These are phyloP conservation scores for Talaromyces sp. DNA, from an alignment of 2,329 filamentous ascomycete genomes.

Conservation along the genomic window DNA sequence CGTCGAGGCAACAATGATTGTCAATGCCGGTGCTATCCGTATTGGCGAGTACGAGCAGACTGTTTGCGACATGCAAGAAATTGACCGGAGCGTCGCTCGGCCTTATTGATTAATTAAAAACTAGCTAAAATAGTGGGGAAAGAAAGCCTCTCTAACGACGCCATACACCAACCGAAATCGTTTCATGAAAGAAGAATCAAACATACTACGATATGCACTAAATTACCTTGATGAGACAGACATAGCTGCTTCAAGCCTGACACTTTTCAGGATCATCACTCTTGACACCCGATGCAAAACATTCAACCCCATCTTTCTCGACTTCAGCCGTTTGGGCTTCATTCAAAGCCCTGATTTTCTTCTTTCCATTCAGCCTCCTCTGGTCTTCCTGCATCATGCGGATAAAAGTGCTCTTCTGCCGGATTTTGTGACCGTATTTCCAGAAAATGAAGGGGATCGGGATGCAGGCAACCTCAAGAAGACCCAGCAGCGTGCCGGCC, in stretches of 20 bases:
- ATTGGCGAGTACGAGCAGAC: constrained; percentile 66
- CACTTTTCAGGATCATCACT: constrained; percentile 9
- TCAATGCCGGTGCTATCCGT: constrained; percentile 69
- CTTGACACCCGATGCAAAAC: neutral
- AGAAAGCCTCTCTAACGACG: no score
- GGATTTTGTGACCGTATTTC: constrained; percentile 52
- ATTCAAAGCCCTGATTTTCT: constrained; percentile 17
- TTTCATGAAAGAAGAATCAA: no score
- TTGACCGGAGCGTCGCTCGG: constrained; percentile 24
- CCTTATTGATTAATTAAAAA: neutral
- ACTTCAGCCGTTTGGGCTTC: constrained; percentile 15
- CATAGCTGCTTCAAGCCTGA: neutral
- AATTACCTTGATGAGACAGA: neutral
- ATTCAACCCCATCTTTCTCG: constrained; percentile 10
- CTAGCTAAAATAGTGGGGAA: neutral
- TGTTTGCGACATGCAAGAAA: constrained; percentile 37
- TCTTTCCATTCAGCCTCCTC: constrained; percentile 41
- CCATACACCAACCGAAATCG: no score
- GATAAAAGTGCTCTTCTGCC: constrained; percentile 53
- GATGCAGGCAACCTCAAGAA: constrained; percentile 68
- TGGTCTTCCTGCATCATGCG: constrained; percentile 53
- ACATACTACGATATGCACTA: neutral
- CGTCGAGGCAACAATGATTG: constrained; percentile 73
- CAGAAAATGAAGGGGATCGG: constrained; percentile 80
- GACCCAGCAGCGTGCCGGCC: constrained; percentile 69